Base-by-base conservation (phyloP, 257 asterid genomes). In the Solanum medicagineum region DNA sequence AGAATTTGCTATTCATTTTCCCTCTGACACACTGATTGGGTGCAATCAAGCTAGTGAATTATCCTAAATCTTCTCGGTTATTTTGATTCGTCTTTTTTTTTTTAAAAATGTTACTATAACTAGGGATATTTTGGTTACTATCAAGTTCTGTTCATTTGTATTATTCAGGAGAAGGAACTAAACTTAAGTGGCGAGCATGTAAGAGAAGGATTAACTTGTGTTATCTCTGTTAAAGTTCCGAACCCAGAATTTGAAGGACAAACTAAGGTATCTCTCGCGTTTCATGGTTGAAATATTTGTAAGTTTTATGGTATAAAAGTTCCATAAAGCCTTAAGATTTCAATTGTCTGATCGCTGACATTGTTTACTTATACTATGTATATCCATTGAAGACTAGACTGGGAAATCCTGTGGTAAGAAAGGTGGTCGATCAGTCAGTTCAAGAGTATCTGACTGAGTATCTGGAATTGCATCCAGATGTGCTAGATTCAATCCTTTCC, bases 171-270 rank as follows among this genome's bases (percentile, higher is more conserved):
- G 45, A 96, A 94, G 93, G 99, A 97, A 86, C 88, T 95, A 47
- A 94, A 84, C 89, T 91, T 97, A 87, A 93, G 98, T 66, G 98
- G 98, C 8, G 99, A 97, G 90, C 99, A 97, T 81, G 98, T 97
- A 85, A 91, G 98, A 91, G 99, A 97, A 91, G 99, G 99, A 49
- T 89, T 97, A 85, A 95, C 98, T 81, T 97, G 99, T 89, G 96
- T 97, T 86, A 89, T 95, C 83, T 94, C 98, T 4, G 97, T 97
- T 90, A 95, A 97, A 93, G 96, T 97, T 86, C 91, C 94, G 15
- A 94, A 94, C 88, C 99, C 99, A 14, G 99, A 97, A 86, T 97
- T 97, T 88, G 99, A 97, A 93, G 99, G 99, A 85, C 99, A 97
- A 86, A 97, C 99, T 63, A 97, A 97, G 99, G 99, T 92, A 88